Evolutionary conservation across 352 stramenopile species (phyloP).

Genomic region (Globisporangium cylindrosporum): DNA sequence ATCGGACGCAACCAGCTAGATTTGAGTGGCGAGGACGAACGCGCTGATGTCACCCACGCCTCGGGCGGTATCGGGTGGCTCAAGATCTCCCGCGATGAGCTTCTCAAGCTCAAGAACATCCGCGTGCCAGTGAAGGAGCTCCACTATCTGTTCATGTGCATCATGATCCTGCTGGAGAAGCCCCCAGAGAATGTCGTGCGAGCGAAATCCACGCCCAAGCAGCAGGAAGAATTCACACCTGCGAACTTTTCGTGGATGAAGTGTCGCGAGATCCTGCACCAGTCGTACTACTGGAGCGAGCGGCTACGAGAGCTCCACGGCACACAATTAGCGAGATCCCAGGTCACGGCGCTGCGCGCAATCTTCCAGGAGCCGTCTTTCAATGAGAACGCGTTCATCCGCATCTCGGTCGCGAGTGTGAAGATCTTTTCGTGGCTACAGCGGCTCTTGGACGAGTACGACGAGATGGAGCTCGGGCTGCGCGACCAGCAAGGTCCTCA

Average conservation of each 20-base stretch:
- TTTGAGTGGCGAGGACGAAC: constrained; percentile 10
- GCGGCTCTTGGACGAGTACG: constrained; percentile 53
- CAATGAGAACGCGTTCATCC: constrained; percentile 47
- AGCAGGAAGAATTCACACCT: constrained; percentile 50
- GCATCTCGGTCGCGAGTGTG: constrained; percentile 49
- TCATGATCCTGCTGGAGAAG: constrained; percentile 65
- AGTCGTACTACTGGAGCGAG: constrained; percentile 41
- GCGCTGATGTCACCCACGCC: constrained; percentile 19
- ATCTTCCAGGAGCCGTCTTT: constrained; percentile 64
- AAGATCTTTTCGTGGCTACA: constrained; percentile 68
- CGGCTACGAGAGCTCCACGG: constrained; percentile 38
- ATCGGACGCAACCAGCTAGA: constrained; percentile 30
- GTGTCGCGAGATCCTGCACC: constrained; percentile 60
- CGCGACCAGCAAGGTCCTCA: background rate
- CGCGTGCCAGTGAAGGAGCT: constrained; percentile 66
- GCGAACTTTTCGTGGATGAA: constrained; percentile 60
- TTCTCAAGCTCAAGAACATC: constrained; percentile 57
- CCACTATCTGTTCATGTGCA: constrained; percentile 77
- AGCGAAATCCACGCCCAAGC: constrained; percentile 34
- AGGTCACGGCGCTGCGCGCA: constrained; percentile 47
- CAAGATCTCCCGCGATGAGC: constrained; percentile 64
- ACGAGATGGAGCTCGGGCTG: constrained; percentile 53
- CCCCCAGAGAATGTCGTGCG: constrained; percentile 24
- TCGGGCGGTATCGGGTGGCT: constrained; percentile 54
- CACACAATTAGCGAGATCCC: constrained; percentile 34